phyloP scores from a whole-genome alignment of 371 early-diverging fungal genomes.

The Mortierella sp. region DNA sequence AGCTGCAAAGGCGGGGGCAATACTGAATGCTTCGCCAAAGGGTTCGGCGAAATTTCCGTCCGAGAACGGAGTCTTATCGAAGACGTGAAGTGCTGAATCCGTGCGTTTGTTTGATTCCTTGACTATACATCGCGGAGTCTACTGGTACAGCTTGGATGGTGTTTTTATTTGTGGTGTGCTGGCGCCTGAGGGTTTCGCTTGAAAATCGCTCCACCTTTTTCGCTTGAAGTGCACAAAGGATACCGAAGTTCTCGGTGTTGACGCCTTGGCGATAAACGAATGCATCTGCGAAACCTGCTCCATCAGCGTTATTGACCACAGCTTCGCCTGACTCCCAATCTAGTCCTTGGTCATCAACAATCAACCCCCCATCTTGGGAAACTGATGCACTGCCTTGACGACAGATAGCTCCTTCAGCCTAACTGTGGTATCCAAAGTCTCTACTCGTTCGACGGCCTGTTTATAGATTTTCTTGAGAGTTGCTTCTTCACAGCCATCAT shows the following conservation, averaged over 20 bases:
- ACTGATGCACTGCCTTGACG: conserved; percentile 9
- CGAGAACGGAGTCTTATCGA: conserved; percentile 13
- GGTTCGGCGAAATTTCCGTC: conserved; percentile 9
- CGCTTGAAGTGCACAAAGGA: conserved; percentile 23
- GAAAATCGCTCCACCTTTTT: conserved; percentile 11
- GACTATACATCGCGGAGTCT: background rate
- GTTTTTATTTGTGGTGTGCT: conserved; percentile 7
- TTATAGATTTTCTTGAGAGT: conserved; percentile 17
- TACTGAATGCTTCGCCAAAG: conserved; percentile 17
- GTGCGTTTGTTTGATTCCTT: conserved; percentile 16
- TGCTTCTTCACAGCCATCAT: conserved; percentile 6
- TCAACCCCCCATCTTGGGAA: conserved; percentile 17
- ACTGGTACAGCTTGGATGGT: background rate
- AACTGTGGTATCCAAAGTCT: conserved; percentile 14
- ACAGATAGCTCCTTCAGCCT: conserved; percentile 17
- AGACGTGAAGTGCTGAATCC: conserved; percentile 5
- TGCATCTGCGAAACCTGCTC: conserved; percentile 14
- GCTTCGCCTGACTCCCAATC: conserved; percentile 14
- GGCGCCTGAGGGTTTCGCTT: background rate
- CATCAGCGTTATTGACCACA: conserved; percentile 23
- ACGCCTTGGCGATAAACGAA: conserved; percentile 15
- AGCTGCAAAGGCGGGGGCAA: conserved; percentile 2
- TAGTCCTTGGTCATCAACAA: conserved; percentile 9
- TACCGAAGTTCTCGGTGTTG: conserved; percentile 2
- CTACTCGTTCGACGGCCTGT: conserved; percentile 3